phyloP scores from a whole-genome alignment of 140 eudicot species.

The Cichorium intybus region DNA sequence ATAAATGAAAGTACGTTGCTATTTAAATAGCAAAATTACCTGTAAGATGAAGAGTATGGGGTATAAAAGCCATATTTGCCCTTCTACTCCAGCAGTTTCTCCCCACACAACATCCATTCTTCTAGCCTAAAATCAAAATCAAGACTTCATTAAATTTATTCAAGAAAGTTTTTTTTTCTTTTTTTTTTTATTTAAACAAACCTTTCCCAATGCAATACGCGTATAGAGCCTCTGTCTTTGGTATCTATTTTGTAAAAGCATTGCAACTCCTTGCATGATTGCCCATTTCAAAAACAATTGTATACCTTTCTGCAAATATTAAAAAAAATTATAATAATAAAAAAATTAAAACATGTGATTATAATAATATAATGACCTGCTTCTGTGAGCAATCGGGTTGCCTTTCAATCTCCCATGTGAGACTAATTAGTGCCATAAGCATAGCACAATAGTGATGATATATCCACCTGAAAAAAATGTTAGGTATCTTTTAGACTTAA shows the following conservation, averaged over 20 bases:
- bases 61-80: conserved; percentile 72
- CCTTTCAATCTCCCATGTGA: conserved; percentile 89
- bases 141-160: background rate
- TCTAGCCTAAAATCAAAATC: conserved; percentile 50
- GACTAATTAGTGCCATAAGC: conserved; percentile 89
- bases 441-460: conserved; percentile 91
- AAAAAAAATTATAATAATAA: background rate
- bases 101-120: conserved; percentile 99
- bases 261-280: conserved; percentile 94
- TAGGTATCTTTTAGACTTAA: too few species aligned
- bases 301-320: conserved; percentile 82
- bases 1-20: background rate
- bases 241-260: conserved; percentile 87
- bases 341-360: conserved; percentile 11
- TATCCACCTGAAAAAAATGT: conserved; percentile 89
- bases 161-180: too few species aligned
- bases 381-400: conserved; percentile 76
- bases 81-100: conserved; percentile 92
- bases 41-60: conserved; percentile 79
- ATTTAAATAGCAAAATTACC: conserved; percentile 38
- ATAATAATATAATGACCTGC: conserved; percentile 42
- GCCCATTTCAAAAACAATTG: conserved; percentile 83
- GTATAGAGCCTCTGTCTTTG: conserved; percentile 92
- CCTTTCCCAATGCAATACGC: conserved; percentile 94
- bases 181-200: conserved; percentile 2